Conservation (phyloP, 345 rosid genomes). For the Lepidium didymum region DNA sequence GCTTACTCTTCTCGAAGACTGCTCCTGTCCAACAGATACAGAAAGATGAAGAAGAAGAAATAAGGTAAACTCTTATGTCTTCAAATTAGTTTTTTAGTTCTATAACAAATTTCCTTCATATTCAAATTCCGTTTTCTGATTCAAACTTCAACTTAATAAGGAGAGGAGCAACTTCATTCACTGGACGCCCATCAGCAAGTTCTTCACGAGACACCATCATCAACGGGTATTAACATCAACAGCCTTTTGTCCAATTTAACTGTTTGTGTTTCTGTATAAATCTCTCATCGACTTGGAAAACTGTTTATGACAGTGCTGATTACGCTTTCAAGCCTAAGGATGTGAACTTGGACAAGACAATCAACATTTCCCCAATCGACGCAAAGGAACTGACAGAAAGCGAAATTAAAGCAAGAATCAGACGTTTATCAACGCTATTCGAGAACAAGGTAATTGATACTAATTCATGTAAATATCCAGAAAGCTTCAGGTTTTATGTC, state of each 20-base stretch:
- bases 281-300: neutral
- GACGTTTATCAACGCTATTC: slow-evolving; percentile 42
- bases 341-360: slow-evolving; percentile 39
- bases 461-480: neutral
- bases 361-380: slow-evolving; percentile 40
- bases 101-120: neutral
- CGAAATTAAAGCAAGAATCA: slow-evolving; percentile 61
- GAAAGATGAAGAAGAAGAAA: slow-evolving; percentile 49
- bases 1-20: slow-evolving; percentile 84
- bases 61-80: slow-evolving; percentile 35
- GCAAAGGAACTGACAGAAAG: slow-evolving; percentile 54
- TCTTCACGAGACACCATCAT: slow-evolving; percentile 35
- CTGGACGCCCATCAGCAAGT: slow-evolving; percentile 40
- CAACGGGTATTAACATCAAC: slow-evolving; percentile 49
- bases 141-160: slow-evolving; percentile 24
- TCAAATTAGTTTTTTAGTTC: slow-evolving; percentile 33
- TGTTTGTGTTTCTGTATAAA: neutral
- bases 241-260: neutral
- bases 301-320: slow-evolving; percentile 46
- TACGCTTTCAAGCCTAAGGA: slow-evolving; percentile 89
- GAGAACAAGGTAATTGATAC: slow-evolving; percentile 54
- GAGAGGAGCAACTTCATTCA: slow-evolving; percentile 29
- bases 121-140: slow-evolving; percentile 1
- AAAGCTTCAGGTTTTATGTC: neutral
- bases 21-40: slow-evolving; percentile 55